Evolutionary conservation across 2,329 filamentous ascomycete species (phyloP).

Genomic region (Ophiognomonia clavigignenti-juglandacearum): DNA sequence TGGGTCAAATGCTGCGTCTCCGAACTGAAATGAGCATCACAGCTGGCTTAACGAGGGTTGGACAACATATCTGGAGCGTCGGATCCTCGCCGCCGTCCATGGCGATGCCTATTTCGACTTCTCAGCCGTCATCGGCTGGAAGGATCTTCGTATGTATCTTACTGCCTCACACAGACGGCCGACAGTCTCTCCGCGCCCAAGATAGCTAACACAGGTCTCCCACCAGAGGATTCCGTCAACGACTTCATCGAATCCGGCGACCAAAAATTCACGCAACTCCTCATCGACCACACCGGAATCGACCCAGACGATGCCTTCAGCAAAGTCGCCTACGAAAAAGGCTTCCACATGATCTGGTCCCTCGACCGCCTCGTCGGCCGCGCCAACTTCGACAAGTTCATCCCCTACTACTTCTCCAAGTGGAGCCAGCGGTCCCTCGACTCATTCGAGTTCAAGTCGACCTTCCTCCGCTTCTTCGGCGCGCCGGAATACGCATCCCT

Average conservation of each 20-base stretch:
- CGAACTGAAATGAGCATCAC: constrained; percentile 9
- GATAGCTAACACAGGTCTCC: neutral
- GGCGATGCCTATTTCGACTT: constrained; percentile 87
- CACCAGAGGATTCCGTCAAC: constrained; percentile 66
- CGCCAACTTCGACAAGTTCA: constrained; percentile 89
- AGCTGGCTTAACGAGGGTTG: constrained; percentile 75
- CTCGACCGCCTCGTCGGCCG: constrained; percentile 82
- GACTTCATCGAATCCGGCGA: constrained; percentile 65
- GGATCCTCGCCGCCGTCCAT: constrained; percentile 72
- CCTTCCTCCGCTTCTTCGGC: constrained; percentile 79
- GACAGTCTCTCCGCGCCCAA: no score
- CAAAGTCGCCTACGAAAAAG: constrained; percentile 90
- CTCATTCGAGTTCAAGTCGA: constrained; percentile 89
- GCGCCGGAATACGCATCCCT: constrained; percentile 56
- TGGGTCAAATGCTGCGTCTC: no score
- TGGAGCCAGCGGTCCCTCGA: constrained; percentile 86
- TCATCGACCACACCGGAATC: constrained; percentile 80
- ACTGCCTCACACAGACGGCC: no score
- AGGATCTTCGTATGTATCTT: constrained; percentile 59
- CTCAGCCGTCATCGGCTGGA: constrained; percentile 94
- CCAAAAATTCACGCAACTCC: constrained; percentile 89
- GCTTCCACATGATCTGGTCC: constrained; percentile 89
- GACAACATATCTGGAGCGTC: constrained; percentile 91
- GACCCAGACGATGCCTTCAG: constrained; percentile 97
- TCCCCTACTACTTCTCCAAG: constrained; percentile 86